Conservation (phyloP, 352 stramenopile genomes). For the Phytophthora uliginosa region DNA sequence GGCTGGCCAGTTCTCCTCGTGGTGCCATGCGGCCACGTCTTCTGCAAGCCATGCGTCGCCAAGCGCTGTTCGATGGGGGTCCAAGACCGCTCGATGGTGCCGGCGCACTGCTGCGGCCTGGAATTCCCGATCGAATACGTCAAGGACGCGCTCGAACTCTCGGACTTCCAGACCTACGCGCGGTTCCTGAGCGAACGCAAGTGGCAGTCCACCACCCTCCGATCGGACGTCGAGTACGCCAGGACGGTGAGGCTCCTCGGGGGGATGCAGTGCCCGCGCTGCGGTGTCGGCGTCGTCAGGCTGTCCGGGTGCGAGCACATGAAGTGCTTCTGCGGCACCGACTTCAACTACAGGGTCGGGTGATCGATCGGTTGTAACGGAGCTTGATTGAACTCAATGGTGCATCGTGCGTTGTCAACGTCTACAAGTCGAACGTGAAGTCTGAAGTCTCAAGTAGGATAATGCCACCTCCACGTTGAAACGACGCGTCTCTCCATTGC, state of each 20-base stretch:
- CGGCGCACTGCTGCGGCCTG: slow-evolving; percentile 66
- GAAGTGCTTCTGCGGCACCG: slow-evolving; percentile 26
- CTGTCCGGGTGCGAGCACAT: slow-evolving; percentile 57
- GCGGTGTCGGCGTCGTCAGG: slow-evolving; percentile 63
- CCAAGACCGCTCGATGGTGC: slow-evolving; percentile 48
- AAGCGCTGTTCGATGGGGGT: slow-evolving; percentile 43
- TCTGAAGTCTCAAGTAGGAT: neutral
- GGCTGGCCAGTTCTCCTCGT: slow-evolving; percentile 15
- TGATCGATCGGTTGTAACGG: neutral
- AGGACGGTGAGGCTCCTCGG: slow-evolving; percentile 36
- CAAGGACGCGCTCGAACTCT: slow-evolving; percentile 20
- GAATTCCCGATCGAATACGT: slow-evolving; percentile 64
- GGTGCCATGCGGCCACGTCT: slow-evolving; percentile 39
- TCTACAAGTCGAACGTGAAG: slow-evolving; percentile 1
- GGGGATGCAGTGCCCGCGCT: slow-evolving; percentile 71
- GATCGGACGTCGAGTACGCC: slow-evolving; percentile 67
- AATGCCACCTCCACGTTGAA: slow-evolving; percentile 25
- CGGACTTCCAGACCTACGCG: slow-evolving; percentile 29
- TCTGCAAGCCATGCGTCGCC: slow-evolving; percentile 35
- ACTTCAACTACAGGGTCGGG: slow-evolving; percentile 23
- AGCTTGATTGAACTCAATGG: neutral
- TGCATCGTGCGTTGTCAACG: neutral
- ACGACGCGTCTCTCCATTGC: slow-evolving; percentile 32
- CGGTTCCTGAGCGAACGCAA: slow-evolving; percentile 59
- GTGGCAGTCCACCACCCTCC: slow-evolving; percentile 42